Base-by-base conservation (phyloP, 306 rosid genomes). In the Datisca glomerata region DNA sequence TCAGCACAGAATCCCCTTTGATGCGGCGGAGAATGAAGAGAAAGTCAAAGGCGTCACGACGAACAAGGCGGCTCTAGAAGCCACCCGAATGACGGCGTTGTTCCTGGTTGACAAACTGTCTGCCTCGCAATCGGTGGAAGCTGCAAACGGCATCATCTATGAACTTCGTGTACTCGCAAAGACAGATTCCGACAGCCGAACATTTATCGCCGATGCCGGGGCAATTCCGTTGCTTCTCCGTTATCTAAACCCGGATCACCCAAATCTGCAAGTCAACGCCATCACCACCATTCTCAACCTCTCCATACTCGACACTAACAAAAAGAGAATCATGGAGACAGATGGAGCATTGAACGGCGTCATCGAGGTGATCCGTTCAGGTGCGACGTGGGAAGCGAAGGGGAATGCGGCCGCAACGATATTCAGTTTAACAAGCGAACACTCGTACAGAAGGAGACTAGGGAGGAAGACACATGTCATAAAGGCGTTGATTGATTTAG, bases 401-500 rank as follows among this genome's bases (percentile, higher is more conserved):
- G 92, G 86, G 0, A 91, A 91, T n/a, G 96, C 96, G 3, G 96
- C 94, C 0, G 96, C 98, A 0, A 71, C 94, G 17, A 66, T 91
- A 28, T 91, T 80, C 47, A 78, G 94, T 25, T 55, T 91, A 6
- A 63, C 94, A 0, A 70, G 72, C 1, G 79, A 65, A 33, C 63
- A 60, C 0, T 45, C 58, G 3, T 71, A 58, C 34, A 60, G 92
- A 18, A 76, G 75, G 51, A 66, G 51, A 33, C 53, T 91, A 0
- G 98, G 92, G n/a, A 80, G 73, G 57, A 84, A 77, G 77, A 20
- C 64, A 38, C 74, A 92, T 51, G 71, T 84, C 38, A 29, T 63
- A 0, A 71, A 53, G 47, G 94, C 84, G 37, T 63, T 91, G 71
- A 50, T 91, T 6, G 86, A 73, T 4, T 21, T 91, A 53, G 98